Percentiles rank a stretch among this genome's conserved stretches.
These are phyloP conservation scores for Metarhizium sp. DNA, from an alignment of 2,329 filamentous ascomycete species.

Conservation along the genomic window DNA sequence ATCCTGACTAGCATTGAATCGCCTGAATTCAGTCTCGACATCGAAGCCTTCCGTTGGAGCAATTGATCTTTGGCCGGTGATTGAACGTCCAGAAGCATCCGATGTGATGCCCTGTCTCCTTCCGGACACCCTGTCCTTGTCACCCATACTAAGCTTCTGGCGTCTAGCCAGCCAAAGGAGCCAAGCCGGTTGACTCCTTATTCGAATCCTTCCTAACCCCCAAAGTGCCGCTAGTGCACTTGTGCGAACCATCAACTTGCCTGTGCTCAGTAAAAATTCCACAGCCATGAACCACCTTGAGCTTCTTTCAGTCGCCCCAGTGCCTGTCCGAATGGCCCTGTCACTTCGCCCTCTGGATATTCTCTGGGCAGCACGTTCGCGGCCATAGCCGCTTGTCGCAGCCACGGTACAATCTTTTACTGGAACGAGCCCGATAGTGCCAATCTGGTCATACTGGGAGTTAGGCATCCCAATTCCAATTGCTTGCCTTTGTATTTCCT, in stretches of 20 bases:
- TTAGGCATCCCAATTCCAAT: constrained; percentile 35
- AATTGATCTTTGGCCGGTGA: constrained; percentile 40
- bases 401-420: constrained; percentile 35
- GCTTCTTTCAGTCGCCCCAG: constrained; percentile 71
- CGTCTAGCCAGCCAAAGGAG: constrained; percentile 41
- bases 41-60: constrained; percentile 60
- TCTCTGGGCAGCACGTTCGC: constrained; percentile 59
- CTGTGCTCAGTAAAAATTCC: constrained; percentile 70
- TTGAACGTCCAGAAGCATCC: neutral
- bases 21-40: constrained; percentile 70
- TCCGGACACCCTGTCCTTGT: neutral
- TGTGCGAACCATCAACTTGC: constrained; percentile 27
- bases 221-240: constrained; percentile 33
- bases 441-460: constrained; percentile 41
- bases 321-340: constrained; percentile 48
- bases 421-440: constrained; percentile 46
- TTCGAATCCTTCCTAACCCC: constrained; percentile 43
- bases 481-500: constrained; percentile 46
- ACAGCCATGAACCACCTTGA: constrained; percentile 68
- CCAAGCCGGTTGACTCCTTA: constrained; percentile 34
- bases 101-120: neutral
- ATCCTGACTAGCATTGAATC: constrained; percentile 34
- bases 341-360: constrained; percentile 37
- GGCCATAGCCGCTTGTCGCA: constrained; percentile 51
- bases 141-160: constrained; percentile 3